Evolutionary conservation across 2,329 filamentous ascomycete species (phyloP).

Genomic region (Blastomyces gilchristii): DNA sequence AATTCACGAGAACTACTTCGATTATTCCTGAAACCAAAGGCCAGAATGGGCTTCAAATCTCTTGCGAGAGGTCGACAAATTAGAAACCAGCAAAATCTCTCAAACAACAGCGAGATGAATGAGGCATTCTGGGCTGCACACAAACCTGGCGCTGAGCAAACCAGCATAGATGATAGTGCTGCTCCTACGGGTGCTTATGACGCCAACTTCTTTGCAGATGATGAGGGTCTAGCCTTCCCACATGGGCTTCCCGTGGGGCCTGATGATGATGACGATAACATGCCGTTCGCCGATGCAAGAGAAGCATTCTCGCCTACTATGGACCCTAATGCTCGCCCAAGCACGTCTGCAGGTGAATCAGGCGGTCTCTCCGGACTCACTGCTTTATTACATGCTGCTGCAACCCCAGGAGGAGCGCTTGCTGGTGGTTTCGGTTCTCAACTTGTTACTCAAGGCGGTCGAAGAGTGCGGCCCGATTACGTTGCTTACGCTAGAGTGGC

Average conservation of each 20-base stretch:
- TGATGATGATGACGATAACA: conserved; percentile 39
- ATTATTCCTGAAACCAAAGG: conserved; percentile 90
- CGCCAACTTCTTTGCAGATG: conserved; percentile 86
- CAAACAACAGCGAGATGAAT: conserved; percentile 70
- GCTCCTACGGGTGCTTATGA: conserved; percentile 71
- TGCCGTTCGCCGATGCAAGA: conserved; percentile 40
- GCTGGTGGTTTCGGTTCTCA: conserved; percentile 52
- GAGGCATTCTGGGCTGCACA: conserved; percentile 85
- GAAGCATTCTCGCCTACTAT: conserved; percentile 38
- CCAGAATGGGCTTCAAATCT: conserved; percentile 62
- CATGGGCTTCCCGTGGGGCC: conserved; percentile 35
- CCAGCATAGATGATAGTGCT: conserved; percentile 44
- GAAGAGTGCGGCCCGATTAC: conserved; percentile 51
- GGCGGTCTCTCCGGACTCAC: conserved; percentile 30
- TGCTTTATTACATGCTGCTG: conserved; percentile 32
- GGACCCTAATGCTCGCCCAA: conserved; percentile 24
- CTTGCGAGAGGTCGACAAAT: conserved; percentile 39
- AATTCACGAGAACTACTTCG: conserved; percentile 82
- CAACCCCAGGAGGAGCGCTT: conserved; percentile 31
- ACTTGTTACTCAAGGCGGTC: conserved; percentile 50
- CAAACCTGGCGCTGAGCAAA: conserved; percentile 44
- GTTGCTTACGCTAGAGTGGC: conserved; percentile 56
- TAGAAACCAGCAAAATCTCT: conserved; percentile 39
- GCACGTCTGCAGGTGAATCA: conserved; percentile 25
- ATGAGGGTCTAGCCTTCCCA: conserved; percentile 44